Conservation (phyloP, 2,329 filamentous ascomycete species). For the Aspergillus costaricaensis region DNA sequence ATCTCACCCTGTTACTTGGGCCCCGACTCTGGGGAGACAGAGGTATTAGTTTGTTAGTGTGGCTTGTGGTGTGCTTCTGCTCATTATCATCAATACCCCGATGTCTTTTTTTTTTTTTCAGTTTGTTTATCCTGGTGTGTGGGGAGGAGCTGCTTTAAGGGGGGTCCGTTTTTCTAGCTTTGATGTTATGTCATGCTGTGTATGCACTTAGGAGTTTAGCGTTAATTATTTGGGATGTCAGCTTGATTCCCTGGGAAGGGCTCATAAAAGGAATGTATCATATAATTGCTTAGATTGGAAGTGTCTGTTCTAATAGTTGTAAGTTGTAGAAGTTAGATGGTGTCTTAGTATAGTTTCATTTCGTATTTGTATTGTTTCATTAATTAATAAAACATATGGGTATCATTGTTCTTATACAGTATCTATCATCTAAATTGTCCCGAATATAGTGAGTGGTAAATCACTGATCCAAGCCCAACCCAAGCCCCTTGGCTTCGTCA, state of each 20-base stretch:
- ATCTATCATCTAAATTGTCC: not conserved
- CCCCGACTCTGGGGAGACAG: slow-evolving; percentile 73
- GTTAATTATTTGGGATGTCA: slow-evolving; percentile 15
- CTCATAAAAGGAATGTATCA: slow-evolving; percentile 17
- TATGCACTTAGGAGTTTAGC: slow-evolving; percentile 37
- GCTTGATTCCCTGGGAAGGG: slow-evolving; percentile 7
- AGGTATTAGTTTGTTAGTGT: slow-evolving; percentile 61
- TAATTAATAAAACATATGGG: slow-evolving; percentile 6
- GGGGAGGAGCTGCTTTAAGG: no score
- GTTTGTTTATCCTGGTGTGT: slow-evolving; percentile 12
- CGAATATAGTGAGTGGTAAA: not conserved
- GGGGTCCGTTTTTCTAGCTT: not conserved
- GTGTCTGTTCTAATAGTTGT: not conserved
- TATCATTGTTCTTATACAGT: slow-evolving; percentile 12
- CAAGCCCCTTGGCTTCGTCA: slow-evolving; percentile 78
- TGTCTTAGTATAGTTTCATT: not conserved
- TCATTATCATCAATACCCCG: slow-evolving; percentile 12
- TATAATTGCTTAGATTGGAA: not conserved
- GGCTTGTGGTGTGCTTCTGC: slow-evolving; percentile 4
- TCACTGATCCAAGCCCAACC: slow-evolving; percentile 54
- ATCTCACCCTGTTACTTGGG: slow-evolving; percentile 90
- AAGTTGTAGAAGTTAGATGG: not conserved
- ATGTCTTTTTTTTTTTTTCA: slow-evolving; percentile 10
- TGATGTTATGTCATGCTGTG: not conserved
- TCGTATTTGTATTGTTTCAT: not conserved